Conservation (phyloP, 257 asterid genomes). For the Hygrophila difformis region DNA sequence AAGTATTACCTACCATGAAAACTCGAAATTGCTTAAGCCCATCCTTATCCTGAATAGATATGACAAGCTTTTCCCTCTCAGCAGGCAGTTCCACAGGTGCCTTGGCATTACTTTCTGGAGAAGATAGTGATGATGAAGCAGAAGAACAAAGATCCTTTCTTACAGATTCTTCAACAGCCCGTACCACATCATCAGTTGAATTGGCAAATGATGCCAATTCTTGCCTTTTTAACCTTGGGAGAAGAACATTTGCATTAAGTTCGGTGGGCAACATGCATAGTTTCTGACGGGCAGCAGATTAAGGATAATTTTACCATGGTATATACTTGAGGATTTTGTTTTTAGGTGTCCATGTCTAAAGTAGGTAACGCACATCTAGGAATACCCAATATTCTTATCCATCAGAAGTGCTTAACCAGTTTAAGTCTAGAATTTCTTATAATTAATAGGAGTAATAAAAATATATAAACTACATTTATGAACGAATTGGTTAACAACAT, state of each 20-base stretch:
- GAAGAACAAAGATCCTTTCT: conserved; percentile 32
- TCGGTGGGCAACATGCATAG: too few relatives aligned
- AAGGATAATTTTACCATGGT: neutral
- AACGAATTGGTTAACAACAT: neutral
- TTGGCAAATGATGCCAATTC: conserved; percentile 65
- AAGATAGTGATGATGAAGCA: too few relatives aligned
- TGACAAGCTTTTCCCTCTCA: conserved; percentile 53
- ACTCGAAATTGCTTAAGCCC: conserved; percentile 52
- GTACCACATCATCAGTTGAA: conserved; percentile 53
- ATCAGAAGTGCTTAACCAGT: neutral
- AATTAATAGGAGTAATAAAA: neutral
- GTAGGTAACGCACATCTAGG: neutral
- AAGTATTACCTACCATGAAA: conserved; percentile 32
- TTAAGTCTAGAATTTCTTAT: conserved; percentile 2
- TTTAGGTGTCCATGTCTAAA: neutral
- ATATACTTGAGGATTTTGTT: conserved; percentile 6
- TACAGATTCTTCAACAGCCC: conserved; percentile 50
- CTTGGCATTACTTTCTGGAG: too few relatives aligned
- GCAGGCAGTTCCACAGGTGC: conserved; percentile 26
- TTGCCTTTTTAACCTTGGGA: conserved; percentile 63
- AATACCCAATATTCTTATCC: neutral
- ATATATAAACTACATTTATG: neutral
- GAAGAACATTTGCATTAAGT: too few relatives aligned
- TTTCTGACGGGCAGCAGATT: too few relatives aligned
- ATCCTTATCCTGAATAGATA: conserved; percentile 60